Base-by-base conservation (phyloP, 2,329 filamentous ascomycete species). In the Mycosphaerelloides madeirae region DNA sequence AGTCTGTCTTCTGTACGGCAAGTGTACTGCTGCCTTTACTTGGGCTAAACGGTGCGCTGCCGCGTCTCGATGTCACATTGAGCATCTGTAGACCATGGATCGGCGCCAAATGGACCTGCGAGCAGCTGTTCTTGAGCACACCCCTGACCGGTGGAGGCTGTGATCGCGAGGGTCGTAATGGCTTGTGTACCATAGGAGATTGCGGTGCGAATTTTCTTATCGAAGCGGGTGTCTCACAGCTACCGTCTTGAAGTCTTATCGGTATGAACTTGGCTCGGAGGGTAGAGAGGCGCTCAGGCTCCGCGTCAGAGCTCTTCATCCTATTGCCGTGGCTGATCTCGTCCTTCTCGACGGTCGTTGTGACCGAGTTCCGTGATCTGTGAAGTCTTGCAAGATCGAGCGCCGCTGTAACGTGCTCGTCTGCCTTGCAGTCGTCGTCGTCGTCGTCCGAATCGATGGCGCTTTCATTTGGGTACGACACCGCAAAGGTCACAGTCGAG, bases 101-200 rank as follows among this genome's bases (percentile, higher is more conserved):
- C 37, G 14, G 22, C 22, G 22, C 22, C 22, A 9, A 9, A 9
- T 25, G 22, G 9, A 25, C 22, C 9, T 25, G 22, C 22, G 22
- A 25, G 22, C 22, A 25, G 9, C 22, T 25, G 22, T 51, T 45
- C 40, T 55, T 55, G 38, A 55, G 28, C 6, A 55, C 51, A 13
- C 50, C 48, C 20, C 48, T 53, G 20, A 33, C 20, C 19, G 53
- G 53, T n/a, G 38, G 37, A 20, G 50, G 44, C 11, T 46, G 36
- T 16, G 40, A 47, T 29, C 19, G 37, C 11, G 49, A 52, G 18
- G 43, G 49, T 16, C 41, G 38, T 29, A 52, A 34, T 16, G 31
- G 31, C 19, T 35, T 31, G 34, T 41, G 12, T 16, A 36, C 34
- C 8, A 44, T 16, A 6, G 16, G 31, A 18, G 31, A 41, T 13